Evolutionary conservation across 1,284 basidiomycete genomes (phyloP).

Genomic region (Athelia sp.): DNA sequence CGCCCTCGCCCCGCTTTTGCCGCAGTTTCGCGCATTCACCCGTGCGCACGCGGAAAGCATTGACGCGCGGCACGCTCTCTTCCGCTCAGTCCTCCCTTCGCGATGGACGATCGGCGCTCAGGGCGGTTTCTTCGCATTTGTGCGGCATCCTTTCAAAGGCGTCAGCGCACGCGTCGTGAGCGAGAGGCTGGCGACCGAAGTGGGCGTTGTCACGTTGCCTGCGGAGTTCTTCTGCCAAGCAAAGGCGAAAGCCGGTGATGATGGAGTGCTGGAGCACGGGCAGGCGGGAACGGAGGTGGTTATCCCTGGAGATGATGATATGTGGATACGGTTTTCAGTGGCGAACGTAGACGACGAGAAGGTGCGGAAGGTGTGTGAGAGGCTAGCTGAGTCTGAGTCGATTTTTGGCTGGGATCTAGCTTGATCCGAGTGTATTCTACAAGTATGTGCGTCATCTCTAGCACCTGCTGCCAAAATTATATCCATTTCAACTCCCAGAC

Average conservation of each 20-base stretch:
- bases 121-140: slow-evolving; percentile 76
- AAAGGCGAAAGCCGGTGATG: slow-evolving; percentile 20
- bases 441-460: no score
- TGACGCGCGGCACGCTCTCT: slow-evolving; percentile 53
- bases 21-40: slow-evolving; percentile 52
- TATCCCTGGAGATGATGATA: slow-evolving; percentile 34
- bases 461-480: no score
- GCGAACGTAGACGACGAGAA: slow-evolving; percentile 74
- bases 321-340: slow-evolving; percentile 76
- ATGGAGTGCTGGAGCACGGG: slow-evolving; percentile 16
- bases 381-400: slow-evolving; percentile 31
- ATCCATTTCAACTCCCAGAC: no score
- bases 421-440: no score
- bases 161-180: slow-evolving; percentile 52
- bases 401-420: neutral
- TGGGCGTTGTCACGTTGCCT: slow-evolving; percentile 68
- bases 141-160: slow-evolving; percentile 62
- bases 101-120: slow-evolving; percentile 61
- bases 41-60: slow-evolving; percentile 45
- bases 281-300: slow-evolving; percentile 19
- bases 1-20: slow-evolving; percentile 55
- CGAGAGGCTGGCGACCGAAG: slow-evolving; percentile 50
- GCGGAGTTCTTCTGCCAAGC: slow-evolving; percentile 59
- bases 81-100: slow-evolving; percentile 40
- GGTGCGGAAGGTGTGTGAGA: slow-evolving; percentile 51